phyloP scores from a whole-genome alignment of 495 filamentous ascomycete genomes.

The Xylaria cubensis region DNA sequence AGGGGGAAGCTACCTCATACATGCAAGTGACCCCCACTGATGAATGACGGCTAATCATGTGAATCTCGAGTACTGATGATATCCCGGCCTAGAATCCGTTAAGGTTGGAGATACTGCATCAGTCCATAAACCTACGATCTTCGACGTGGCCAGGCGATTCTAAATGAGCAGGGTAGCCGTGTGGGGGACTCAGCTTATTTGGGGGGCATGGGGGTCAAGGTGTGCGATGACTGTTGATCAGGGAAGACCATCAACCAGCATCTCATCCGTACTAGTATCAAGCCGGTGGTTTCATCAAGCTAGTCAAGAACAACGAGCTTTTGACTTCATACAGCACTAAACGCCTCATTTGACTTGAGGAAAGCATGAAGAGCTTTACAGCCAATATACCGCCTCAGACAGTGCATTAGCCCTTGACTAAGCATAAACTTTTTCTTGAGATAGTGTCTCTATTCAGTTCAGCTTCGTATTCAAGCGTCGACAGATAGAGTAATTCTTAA shows the following conservation, averaged over 20 bases:
- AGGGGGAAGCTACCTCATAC: not conserved
- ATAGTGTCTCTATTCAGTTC: not conserved
- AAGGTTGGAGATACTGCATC: not conserved
- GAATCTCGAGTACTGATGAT: not conserved
- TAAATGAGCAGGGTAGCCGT: not conserved
- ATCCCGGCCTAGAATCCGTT: not conserved
- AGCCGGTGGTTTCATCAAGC: not conserved
- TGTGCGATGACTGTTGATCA: not conserved
- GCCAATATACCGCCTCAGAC: no score
- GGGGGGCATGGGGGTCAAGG: conserved; percentile 3
- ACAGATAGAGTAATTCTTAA: no score
- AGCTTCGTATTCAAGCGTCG: not conserved
- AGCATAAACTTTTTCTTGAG: not conserved
- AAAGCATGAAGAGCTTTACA: not conserved
- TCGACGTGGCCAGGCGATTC: not conserved
- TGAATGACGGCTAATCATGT: not conserved
- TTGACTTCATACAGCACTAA: not conserved
- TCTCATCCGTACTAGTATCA: not conserved
- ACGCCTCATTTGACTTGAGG: not conserved
- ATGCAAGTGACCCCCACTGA: not conserved
- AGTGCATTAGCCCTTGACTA: no score
- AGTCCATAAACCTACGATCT: not conserved
- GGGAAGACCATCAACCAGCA: not conserved
- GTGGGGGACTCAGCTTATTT: not conserved
- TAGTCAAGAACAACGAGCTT: not conserved